Evolutionary conservation across 2,329 filamentous ascomycete genomes (phyloP).

Genomic region (Microdochium bolleyi): DNA sequence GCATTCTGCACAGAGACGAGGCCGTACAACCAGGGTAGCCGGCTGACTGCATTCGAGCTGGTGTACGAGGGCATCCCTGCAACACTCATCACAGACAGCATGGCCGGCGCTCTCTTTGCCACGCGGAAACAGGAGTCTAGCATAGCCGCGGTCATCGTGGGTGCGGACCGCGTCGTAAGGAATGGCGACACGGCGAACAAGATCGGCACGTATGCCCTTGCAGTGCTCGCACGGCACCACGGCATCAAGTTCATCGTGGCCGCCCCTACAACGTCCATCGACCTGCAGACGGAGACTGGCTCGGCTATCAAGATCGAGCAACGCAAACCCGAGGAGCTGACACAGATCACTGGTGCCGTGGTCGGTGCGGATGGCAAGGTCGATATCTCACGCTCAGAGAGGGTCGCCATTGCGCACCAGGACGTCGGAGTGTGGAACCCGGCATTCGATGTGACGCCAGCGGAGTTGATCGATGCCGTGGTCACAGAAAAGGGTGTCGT

Average conservation of each 20-base stretch:
- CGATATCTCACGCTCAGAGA: slow-evolving; percentile 54
- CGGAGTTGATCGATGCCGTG: slow-evolving; percentile 82
- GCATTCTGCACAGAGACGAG: slow-evolving; percentile 96
- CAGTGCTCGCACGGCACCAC: slow-evolving; percentile 82
- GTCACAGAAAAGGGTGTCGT: slow-evolving; percentile 89
- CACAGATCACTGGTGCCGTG: slow-evolving; percentile 71
- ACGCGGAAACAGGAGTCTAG: slow-evolving; percentile 53
- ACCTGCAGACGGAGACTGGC: slow-evolving; percentile 71
- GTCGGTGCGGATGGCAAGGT: slow-evolving; percentile 56
- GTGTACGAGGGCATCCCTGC: slow-evolving; percentile 87
- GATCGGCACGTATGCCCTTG: slow-evolving; percentile 89
- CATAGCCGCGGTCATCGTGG: slow-evolving; percentile 84
- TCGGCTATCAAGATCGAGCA: slow-evolving; percentile 85
- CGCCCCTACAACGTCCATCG: slow-evolving; percentile 89
- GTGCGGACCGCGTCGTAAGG: slow-evolving; percentile 87
- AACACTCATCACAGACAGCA: slow-evolving; percentile 90
- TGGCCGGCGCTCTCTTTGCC: slow-evolving; percentile 80
- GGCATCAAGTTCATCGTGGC: slow-evolving; percentile 92
- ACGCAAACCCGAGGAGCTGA: slow-evolving; percentile 73
- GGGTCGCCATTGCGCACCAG: slow-evolving; percentile 71
- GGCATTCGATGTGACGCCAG: slow-evolving; percentile 90
- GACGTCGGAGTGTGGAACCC: slow-evolving; percentile 92
- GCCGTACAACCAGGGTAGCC: slow-evolving; percentile 95
- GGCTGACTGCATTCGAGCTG: slow-evolving; percentile 93
- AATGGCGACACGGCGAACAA: slow-evolving; percentile 99